Conservation (phyloP, 73 alveolate species). For the Strombidium stylifer region DNA sequence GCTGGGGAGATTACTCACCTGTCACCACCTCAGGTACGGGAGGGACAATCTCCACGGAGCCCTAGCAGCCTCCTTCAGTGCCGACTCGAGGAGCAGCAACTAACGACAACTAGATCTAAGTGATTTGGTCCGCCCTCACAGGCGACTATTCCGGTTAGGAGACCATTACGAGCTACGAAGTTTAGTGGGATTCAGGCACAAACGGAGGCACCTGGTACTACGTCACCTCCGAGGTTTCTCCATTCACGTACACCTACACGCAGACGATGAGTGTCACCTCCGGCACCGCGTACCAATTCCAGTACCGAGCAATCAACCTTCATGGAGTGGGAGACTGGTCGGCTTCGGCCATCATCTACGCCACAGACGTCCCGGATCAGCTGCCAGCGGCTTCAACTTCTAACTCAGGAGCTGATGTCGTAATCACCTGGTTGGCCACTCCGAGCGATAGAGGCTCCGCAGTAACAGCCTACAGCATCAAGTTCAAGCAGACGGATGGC, state of each 20-base stretch:
- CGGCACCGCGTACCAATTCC: constrained; percentile 15
- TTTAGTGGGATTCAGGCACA: constrained; percentile 38
- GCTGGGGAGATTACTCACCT: constrained; percentile 32
- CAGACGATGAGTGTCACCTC: not conserved
- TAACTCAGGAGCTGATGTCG: not conserved
- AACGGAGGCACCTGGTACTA: constrained; percentile 14
- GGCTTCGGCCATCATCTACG: not conserved
- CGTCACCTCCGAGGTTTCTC: constrained; percentile 12
- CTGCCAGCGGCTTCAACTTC: constrained; percentile 7
- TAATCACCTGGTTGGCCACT: constrained; percentile 43
- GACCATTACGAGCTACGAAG: constrained; percentile 4
- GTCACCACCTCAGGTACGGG: constrained; percentile 25
- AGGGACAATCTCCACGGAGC: constrained; percentile 19
- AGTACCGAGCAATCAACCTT: constrained; percentile 31
- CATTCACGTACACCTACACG: not conserved
- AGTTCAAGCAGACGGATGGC: constrained; percentile 1
- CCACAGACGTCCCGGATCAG: constrained; percentile 16
- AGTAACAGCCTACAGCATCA: not conserved
- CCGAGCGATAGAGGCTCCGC: too few species aligned
- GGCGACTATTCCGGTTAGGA: constrained; percentile 18
- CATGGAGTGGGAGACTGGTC: not conserved
- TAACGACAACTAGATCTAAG: not conserved
- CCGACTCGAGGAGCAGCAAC: not conserved
- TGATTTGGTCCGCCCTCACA: constrained; percentile 23
- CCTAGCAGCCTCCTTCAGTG: constrained; percentile 20